Percentiles rank a stretch among this genome's conserved stretches.
Evolutionary conservation across 2,329 filamentous ascomycete genomes (phyloP).

Genomic region (Escovopsis sp.): DNA sequence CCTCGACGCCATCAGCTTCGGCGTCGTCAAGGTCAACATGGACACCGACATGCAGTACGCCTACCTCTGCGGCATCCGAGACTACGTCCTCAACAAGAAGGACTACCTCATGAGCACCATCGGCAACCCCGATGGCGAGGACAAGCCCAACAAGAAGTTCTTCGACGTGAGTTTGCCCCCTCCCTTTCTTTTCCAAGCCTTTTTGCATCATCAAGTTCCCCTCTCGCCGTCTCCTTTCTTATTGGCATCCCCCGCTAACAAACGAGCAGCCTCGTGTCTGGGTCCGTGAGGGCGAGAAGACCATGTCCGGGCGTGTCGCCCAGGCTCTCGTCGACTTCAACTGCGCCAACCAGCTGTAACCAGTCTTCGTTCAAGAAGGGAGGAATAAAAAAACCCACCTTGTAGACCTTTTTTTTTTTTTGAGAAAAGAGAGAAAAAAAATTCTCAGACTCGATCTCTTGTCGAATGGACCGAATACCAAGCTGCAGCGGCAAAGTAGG

Average conservation of each 20-base stretch:
- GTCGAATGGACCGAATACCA: no score
- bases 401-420: not conserved
- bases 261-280: slow-evolving; percentile 62
- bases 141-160: slow-evolving; percentile 99
- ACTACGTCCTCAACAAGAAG: slow-evolving; percentile 89
- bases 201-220: not conserved
- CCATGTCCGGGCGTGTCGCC: slow-evolving; percentile 69
- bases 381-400: no score
- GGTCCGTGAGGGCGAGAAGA: slow-evolving; percentile 96
- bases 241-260: not conserved
- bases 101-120: slow-evolving; percentile 80
- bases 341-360: slow-evolving; percentile 23
- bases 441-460: no score
- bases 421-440: not conserved
- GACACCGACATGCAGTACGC: slow-evolving; percentile 97
- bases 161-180: slow-evolving; percentile 38
- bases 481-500: no score
- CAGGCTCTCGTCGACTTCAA: slow-evolving; percentile 88
- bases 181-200: not conserved
- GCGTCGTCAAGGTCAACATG: slow-evolving; percentile 98
- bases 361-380: not conserved
- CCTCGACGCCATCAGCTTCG: slow-evolving; percentile 73
- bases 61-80: slow-evolving; percentile 82
- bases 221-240: slow-evolving; percentile 1
- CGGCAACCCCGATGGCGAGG: slow-evolving; percentile 86